phyloP scores from a whole-genome alignment of 2,329 filamentous ascomycete genomes.

The Raffaelea deltoideospora region DNA sequence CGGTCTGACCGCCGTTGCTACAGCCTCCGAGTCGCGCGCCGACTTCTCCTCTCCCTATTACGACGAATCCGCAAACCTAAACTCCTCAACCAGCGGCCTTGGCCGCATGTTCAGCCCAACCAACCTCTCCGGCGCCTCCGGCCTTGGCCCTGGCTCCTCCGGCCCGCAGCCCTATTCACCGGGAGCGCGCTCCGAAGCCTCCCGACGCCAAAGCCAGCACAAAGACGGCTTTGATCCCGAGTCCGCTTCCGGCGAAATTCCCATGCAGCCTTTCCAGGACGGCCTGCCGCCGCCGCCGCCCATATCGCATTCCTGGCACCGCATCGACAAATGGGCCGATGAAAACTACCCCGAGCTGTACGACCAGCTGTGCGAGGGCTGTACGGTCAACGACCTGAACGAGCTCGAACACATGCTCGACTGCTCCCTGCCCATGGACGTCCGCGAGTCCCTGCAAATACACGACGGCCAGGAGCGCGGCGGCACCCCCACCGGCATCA shows the following conservation, averaged over 20 bases:
- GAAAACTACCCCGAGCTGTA: slow-evolving; percentile 89
- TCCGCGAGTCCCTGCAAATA: slow-evolving; percentile 76
- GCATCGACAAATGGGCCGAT: slow-evolving; percentile 88
- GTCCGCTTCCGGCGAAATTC: slow-evolving; percentile 64
- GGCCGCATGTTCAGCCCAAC: slow-evolving; percentile 5
- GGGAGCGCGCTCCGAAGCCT: slow-evolving; percentile 67
- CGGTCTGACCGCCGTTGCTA: slow-evolving; percentile 75
- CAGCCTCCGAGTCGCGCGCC: slow-evolving; percentile 73
- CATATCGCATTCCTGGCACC: slow-evolving; percentile 77
- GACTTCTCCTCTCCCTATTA: slow-evolving; percentile 69
- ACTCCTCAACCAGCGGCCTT: slow-evolving; percentile 11
- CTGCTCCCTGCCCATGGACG: slow-evolving; percentile 81
- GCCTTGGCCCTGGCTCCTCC: background rate
- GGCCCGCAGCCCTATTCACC: slow-evolving; percentile 58
- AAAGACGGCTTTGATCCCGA: slow-evolving; percentile 56
- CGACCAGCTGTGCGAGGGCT: slow-evolving; percentile 85
- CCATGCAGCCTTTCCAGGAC: slow-evolving; percentile 90
- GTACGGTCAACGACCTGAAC: slow-evolving; percentile 87
- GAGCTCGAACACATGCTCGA: slow-evolving; percentile 93
- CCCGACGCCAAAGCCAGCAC: slow-evolving; percentile 46
- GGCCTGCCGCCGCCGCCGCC: slow-evolving; percentile 82
- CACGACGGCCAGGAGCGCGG: slow-evolving; percentile 97
- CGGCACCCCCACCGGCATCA: slow-evolving; percentile 76
- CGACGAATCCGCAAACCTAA: slow-evolving; percentile 40
- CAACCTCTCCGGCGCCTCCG: slow-evolving; percentile 1